These are phyloP conservation scores for Penicillium capsulatum DNA, from an alignment of 2,329 filamentous ascomycete species.

Conservation along the genomic window DNA sequence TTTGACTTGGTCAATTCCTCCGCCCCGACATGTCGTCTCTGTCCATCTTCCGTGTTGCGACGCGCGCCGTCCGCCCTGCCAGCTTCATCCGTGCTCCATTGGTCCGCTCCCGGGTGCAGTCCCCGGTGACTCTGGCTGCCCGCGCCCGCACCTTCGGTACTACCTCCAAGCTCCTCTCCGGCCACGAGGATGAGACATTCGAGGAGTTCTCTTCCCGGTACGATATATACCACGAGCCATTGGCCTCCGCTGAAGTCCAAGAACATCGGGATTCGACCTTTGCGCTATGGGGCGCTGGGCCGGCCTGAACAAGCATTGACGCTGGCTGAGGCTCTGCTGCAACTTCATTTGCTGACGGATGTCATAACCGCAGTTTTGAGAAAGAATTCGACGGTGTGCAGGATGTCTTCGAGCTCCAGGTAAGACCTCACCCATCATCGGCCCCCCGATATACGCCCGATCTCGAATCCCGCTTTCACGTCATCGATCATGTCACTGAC, in stretches of 20 bases:
- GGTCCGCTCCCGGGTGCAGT: constrained; percentile 56
- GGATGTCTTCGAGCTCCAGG: constrained; percentile 99
- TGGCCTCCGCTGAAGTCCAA: constrained; percentile 13
- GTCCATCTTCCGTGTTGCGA: constrained; percentile 66
- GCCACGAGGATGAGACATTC: constrained; percentile 92
- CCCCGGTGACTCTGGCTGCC: constrained; percentile 51
- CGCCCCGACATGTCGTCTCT: constrained; percentile 58
- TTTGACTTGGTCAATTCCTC: constrained; percentile 22
- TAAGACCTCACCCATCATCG: constrained; percentile 47
- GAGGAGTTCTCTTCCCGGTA: constrained; percentile 99
- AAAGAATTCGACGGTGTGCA: constrained; percentile 98
- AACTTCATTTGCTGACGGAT: constrained; percentile 29
- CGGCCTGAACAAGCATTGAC: constrained; percentile 10
- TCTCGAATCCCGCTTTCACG: neutral
- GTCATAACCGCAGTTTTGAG: constrained; percentile 71
- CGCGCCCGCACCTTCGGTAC: constrained; percentile 61
- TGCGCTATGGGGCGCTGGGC: constrained; percentile 11
- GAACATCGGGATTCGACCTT: constrained; percentile 9
- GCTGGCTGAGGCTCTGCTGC: constrained; percentile 12
- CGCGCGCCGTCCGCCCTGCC: constrained; percentile 58
- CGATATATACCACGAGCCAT: constrained; percentile 31
- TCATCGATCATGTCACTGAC: neutral
- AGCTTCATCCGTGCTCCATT: constrained; percentile 62
- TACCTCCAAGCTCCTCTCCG: constrained; percentile 54
- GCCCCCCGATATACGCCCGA: constrained; percentile 1